These are phyloP conservation scores for Przewalskia tangutica DNA, from an alignment of 257 asterid species.

Conservation along the genomic window DNA sequence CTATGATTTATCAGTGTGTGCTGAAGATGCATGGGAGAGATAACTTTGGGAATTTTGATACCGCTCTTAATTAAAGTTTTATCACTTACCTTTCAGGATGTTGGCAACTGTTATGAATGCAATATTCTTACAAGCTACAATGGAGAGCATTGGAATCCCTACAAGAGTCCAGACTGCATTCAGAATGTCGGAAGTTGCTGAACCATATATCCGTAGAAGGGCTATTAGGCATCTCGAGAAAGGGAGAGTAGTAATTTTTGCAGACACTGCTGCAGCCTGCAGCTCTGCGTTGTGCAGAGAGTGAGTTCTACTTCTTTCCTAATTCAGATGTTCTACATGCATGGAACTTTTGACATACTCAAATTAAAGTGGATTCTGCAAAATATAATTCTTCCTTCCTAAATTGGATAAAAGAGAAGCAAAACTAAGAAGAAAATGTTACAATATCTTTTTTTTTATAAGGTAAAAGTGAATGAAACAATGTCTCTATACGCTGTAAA, in stretches of 20 bases:
- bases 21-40: background rate
- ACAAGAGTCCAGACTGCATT: conserved; percentile 98
- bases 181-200: conserved; percentile 98
- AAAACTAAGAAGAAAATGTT: too few species aligned
- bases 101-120: conserved; percentile 99
- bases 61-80: background rate
- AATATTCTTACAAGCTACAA: conserved; percentile 86
- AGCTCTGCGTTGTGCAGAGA: conserved; percentile 92
- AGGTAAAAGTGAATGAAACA: background rate
- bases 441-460: too few species aligned
- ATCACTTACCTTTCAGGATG: conserved; percentile 50
- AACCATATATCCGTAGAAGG: conserved; percentile 89
- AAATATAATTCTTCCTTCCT: background rate
- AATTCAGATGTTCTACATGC: background rate
- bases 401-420: background rate
- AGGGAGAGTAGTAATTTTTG: conserved; percentile 94
- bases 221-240: conserved; percentile 96
- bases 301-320: conserved; percentile 35
- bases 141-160: conserved; percentile 97
- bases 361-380: background rate
- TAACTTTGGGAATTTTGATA: background rate
- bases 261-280: conserved; percentile 99
- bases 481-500: background rate
- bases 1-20: background rate
- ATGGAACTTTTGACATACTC: background rate